Conservation (phyloP, 2,329 filamentous ascomycete species). For the Helotiales sp. region DNA sequence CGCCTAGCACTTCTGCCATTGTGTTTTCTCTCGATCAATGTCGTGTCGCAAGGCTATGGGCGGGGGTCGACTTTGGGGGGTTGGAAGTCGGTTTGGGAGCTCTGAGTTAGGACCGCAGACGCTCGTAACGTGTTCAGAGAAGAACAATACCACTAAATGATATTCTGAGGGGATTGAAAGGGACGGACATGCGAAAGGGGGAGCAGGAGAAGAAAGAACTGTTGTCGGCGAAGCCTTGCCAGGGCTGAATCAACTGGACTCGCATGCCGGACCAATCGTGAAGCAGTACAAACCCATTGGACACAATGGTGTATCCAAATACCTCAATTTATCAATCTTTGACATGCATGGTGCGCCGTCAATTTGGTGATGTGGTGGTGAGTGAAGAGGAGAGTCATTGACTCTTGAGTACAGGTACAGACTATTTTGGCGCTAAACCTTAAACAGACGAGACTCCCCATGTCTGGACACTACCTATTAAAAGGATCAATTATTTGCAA, state of each 20-base stretch:
- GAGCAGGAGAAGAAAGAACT: not conserved
- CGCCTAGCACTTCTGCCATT: constrained; percentile 22
- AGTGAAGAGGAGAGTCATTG: not conserved
- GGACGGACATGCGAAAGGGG: not conserved
- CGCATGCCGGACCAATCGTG: not conserved
- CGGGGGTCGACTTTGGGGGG: not conserved
- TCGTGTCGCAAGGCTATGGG: not conserved
- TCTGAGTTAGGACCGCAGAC: not conserved
- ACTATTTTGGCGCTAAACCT: not conserved
- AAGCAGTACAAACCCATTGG: not conserved
- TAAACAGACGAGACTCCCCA: not conserved
- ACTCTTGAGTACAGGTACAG: not conserved
- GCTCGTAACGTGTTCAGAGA: not conserved
- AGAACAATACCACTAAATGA: not conserved
- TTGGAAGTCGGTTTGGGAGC: not conserved
- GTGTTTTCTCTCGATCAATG: not conserved
- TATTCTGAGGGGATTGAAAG: not conserved
- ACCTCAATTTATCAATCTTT: too few species aligned
- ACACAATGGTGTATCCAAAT: too few species aligned
- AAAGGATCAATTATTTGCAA: too few species aligned
- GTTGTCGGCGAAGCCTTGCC: not conserved
- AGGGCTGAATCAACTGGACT: not conserved
- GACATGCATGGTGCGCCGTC: too few species aligned
- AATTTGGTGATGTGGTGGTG: too few species aligned
- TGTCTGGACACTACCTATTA: too few species aligned